Base-by-base conservation (phyloP, 129 eudicot genomes). In the Ambrosia artemisiifolia region DNA sequence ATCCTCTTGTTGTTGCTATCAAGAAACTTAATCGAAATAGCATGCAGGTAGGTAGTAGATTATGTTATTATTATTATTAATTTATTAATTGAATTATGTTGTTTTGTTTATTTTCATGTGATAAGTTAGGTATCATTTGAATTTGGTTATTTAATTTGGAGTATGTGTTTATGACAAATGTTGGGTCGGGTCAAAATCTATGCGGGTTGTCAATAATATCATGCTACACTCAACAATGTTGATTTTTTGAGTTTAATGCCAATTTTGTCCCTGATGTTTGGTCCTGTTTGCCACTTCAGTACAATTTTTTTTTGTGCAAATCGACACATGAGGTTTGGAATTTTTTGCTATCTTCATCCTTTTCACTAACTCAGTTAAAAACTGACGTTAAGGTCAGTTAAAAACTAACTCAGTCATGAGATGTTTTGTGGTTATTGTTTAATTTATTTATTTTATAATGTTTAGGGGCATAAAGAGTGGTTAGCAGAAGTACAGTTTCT, bases 381-480 rank as follows among this genome's bases (percentile, higher is more conserved):
- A n/a, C n/a, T n/a, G n/a, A n/a, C n/a, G n/a, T n/a, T n/a, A n/a
- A n/a, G n/a, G n/a, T n/a, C n/a, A n/a, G n/a, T n/a, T n/a, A n/a
- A n/a, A n/a, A n/a, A n/a, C n/a, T n/a, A n/a, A n/a, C n/a, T n/a
- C n/a, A n/a, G n/a, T n/a, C n/a, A 24, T 24, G 28, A 24, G 28
- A 24, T 24, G 28, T 24, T 24, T 24, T 24, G 28, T 24, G 3
- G 32, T 11, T 34, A 32, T 57, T 12, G 5, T 38, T 75, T 59
- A 68, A 3, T 8, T 30, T 3, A 38, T 48, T 51, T n/a, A n/a
- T n/a, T 18, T 30, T 30, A 35, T 18, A 12, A 55, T 24, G 20
- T 84, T 73, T 40, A 91, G 97, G 97, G 97, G 49, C 97, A 91
- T 67, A 87, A 88, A 77, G 84, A 91, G 75, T 91, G 95, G 91